Percentiles rank a stretch among this genome's conserved stretches.
Conservation (phyloP, 129 eudicot species). For the Glebionis coronaria region DNA sequence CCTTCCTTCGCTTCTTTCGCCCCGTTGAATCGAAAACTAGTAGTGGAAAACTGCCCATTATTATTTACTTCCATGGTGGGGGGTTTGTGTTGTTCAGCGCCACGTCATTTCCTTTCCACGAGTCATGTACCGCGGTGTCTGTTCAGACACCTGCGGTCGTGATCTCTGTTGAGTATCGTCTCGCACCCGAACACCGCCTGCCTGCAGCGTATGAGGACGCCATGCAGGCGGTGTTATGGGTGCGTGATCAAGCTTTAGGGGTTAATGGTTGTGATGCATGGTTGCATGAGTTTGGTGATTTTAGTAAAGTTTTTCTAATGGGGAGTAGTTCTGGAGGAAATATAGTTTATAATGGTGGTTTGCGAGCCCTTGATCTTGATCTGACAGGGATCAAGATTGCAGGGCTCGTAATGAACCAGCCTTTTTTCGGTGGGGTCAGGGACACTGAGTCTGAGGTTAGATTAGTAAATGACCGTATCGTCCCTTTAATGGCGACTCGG, state of each 20-base stretch:
- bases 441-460: slow-evolving; percentile 51
- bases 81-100: slow-evolving; percentile 67
- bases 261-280: slow-evolving; percentile 47
- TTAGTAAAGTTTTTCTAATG: slow-evolving; percentile 43
- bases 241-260: slow-evolving; percentile 44
- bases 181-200: slow-evolving; percentile 84
- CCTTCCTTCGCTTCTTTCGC: slow-evolving; percentile 76
- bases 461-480: slow-evolving; percentile 36
- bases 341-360: slow-evolving; percentile 43
- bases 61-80: slow-evolving; percentile 80
- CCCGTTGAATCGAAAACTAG: slow-evolving; percentile 31
- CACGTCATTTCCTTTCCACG: slow-evolving; percentile 40
- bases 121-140: slow-evolving; percentile 47
- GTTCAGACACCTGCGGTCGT: slow-evolving; percentile 47
- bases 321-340: slow-evolving; percentile 76
- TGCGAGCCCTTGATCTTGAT: slow-evolving; percentile 46
- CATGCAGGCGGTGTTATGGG: slow-evolving; percentile 65
- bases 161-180: slow-evolving; percentile 78
- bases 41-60: slow-evolving; percentile 52
- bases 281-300: slow-evolving; percentile 60
- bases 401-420: slow-evolving; percentile 58
- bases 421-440: slow-evolving; percentile 53
- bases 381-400: slow-evolving; percentile 44
- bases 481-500: slow-evolving; percentile 45
- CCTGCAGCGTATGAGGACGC: slow-evolving; percentile 93